phyloP scores from a whole-genome alignment of 176 grass and related monocot species.

The Melocanna baccifera region DNA sequence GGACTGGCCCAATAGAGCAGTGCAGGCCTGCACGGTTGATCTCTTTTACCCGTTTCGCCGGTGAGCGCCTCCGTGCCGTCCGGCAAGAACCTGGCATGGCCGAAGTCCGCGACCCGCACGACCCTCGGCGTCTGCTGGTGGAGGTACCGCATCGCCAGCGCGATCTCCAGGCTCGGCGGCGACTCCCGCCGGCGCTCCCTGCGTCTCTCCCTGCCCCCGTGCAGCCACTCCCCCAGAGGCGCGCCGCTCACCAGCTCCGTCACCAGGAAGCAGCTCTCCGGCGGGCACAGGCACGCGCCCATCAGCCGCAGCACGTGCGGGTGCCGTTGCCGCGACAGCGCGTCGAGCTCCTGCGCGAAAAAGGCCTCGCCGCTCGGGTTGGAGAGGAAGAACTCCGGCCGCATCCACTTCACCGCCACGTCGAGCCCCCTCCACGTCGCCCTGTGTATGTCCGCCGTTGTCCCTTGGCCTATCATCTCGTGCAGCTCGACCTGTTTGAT shows the following conservation, averaged over 20 bases:
- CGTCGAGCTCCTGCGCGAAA: slow-evolving; percentile 55
- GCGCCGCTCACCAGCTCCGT: slow-evolving; percentile 56
- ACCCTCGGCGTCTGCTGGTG: slow-evolving; percentile 57
- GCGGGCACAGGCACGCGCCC: slow-evolving; percentile 47
- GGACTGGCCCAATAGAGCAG: neutral
- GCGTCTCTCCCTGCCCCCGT: slow-evolving; percentile 37
- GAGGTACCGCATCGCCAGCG: slow-evolving; percentile 58
- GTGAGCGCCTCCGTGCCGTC: slow-evolving; percentile 51
- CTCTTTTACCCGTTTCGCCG: slow-evolving; percentile 56
- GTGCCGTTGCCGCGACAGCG: slow-evolving; percentile 57
- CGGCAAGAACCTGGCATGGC: slow-evolving; percentile 53
- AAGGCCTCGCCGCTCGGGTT: slow-evolving; percentile 34
- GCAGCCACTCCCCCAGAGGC: slow-evolving; percentile 56
- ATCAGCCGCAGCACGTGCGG: slow-evolving; percentile 52
- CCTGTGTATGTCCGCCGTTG: slow-evolving; percentile 47
- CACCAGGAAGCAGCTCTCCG: slow-evolving; percentile 46
- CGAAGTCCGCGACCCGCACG: slow-evolving; percentile 52
- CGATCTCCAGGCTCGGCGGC: slow-evolving; percentile 48
- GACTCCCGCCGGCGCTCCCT: neutral
- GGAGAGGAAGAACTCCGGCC: slow-evolving; percentile 31
- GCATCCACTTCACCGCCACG: slow-evolving; percentile 66
- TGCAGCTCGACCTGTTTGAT: slow-evolving; percentile 52
- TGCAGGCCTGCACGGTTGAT: neutral
- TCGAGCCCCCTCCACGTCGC: slow-evolving; percentile 53
- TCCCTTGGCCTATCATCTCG: slow-evolving; percentile 52